These are phyloP conservation scores for Salinomyces thailandicus DNA, from an alignment of 2,329 filamentous ascomycete genomes.

Conservation along the genomic window DNA sequence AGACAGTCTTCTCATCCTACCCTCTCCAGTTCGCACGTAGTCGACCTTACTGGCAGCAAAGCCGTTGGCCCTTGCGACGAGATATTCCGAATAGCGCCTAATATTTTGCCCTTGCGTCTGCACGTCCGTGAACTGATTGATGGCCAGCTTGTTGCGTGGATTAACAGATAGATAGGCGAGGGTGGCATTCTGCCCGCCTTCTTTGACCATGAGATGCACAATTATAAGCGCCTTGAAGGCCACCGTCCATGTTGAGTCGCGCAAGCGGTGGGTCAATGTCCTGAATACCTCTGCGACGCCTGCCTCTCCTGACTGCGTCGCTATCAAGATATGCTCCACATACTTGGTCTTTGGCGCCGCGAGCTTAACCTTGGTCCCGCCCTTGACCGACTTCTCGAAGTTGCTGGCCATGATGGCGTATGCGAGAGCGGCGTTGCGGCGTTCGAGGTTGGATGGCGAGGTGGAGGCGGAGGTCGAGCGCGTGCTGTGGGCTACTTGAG, in stretches of 20 bases:
- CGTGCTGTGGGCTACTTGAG: background rate
- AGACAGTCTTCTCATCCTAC: slow-evolving; percentile 70
- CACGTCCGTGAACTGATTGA: slow-evolving; percentile 86
- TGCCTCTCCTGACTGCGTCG: slow-evolving; percentile 87
- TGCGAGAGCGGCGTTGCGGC: slow-evolving; percentile 1
- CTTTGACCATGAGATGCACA: slow-evolving; percentile 92
- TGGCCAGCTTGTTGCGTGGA: slow-evolving; percentile 64
- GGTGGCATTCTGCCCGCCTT: slow-evolving; percentile 82
- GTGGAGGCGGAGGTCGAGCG: background rate
- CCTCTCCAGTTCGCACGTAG: slow-evolving; percentile 75
- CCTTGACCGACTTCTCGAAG: slow-evolving; percentile 98
- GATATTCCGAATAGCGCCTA: slow-evolving; percentile 78
- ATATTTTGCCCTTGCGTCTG: slow-evolving; percentile 95
- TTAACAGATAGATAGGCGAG: slow-evolving; percentile 74
- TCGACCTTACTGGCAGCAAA: slow-evolving; percentile 79
- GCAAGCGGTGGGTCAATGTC: slow-evolving; percentile 73
- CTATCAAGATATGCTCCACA: slow-evolving; percentile 93
- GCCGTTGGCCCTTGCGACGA: slow-evolving; percentile 69
- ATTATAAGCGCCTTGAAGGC: slow-evolving; percentile 97
- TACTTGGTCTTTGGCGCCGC: slow-evolving; percentile 98
- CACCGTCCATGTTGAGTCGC: slow-evolving; percentile 98
- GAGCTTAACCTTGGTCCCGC: slow-evolving; percentile 88
- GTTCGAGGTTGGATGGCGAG: background rate
- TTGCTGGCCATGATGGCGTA: slow-evolving; percentile 58
- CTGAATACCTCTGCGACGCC: slow-evolving; percentile 94